Percentiles rank a stretch among this genome's conserved stretches.
Evolutionary conservation across 1,284 basidiomycete species (phyloP).

Genomic region (Somion occarium): DNA sequence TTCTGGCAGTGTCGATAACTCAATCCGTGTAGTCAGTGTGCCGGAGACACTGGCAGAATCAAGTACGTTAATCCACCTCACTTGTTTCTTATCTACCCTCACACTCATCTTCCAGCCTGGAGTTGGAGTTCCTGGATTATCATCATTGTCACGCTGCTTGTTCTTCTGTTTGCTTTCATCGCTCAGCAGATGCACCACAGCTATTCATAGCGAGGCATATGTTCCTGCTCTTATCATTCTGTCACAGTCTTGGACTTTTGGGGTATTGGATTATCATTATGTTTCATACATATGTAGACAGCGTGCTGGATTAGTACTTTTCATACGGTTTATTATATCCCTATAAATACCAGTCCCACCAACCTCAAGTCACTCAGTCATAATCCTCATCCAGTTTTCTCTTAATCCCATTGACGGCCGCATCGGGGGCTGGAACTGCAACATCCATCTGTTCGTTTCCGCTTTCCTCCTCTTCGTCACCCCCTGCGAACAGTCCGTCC

Average conservation of each 20-base stretch:
- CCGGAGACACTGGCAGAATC: slow-evolving; percentile 51
- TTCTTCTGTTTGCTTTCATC: slow-evolving; percentile 31
- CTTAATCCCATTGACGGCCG: slow-evolving; percentile 58
- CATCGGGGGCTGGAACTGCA: slow-evolving; percentile 40
- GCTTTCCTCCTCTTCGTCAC: slow-evolving; percentile 64
- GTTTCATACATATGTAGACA: neutral
- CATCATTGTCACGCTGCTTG: slow-evolving; percentile 30
- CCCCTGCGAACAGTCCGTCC: slow-evolving; percentile 58
- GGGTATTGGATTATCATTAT: neutral
- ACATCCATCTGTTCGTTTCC: slow-evolving; percentile 75
- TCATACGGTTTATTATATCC: neutral
- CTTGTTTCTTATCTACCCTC: neutral
- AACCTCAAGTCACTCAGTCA: slow-evolving; percentile 44
- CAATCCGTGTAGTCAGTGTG: slow-evolving; percentile 77
- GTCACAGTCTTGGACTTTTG: neutral
- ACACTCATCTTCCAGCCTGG: slow-evolving; percentile 24
- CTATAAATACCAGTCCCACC: slow-evolving; percentile 5
- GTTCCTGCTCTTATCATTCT: neutral
- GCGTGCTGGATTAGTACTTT: neutral
- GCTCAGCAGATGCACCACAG: slow-evolving; percentile 26
- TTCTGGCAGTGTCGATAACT: slow-evolving; percentile 90
- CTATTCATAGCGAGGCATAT: neutral
- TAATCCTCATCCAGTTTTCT: slow-evolving; percentile 80
- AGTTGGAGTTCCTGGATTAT: slow-evolving; percentile 31
- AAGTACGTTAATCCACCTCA: slow-evolving; percentile 38